These are phyloP conservation scores for Pyrenula aspistea DNA, from an alignment of 495 filamentous ascomycete species.

Conservation along the genomic window DNA sequence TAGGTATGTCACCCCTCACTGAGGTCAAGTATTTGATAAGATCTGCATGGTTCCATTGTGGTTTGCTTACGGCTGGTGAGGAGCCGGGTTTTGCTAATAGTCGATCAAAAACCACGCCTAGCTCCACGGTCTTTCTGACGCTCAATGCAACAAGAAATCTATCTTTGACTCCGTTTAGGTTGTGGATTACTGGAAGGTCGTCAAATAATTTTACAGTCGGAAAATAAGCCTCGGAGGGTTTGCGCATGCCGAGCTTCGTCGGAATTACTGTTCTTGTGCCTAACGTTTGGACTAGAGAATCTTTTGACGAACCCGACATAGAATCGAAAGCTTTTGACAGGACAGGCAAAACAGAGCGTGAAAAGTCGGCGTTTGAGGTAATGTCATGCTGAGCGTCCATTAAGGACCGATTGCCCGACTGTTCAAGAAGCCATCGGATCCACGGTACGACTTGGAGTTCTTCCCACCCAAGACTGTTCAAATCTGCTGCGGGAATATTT, in stretches of 20 bases:
- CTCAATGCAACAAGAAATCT: slow-evolving; percentile 75
- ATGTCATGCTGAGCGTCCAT: slow-evolving; percentile 46
- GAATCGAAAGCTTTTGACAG: slow-evolving; percentile 83
- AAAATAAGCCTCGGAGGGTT: slow-evolving; percentile 82
- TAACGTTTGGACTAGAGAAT: slow-evolving; percentile 48
- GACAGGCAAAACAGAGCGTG: slow-evolving; percentile 63
- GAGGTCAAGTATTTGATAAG: slow-evolving; percentile 88
- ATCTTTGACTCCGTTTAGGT: slow-evolving; percentile 71
- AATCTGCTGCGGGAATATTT: slow-evolving; percentile 40
- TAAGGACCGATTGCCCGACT: slow-evolving; percentile 32
- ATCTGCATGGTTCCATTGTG: slow-evolving; percentile 84
- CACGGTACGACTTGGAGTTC: slow-evolving; percentile 73
- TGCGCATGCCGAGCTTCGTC: slow-evolving; percentile 82
- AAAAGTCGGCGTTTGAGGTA: slow-evolving; percentile 58
- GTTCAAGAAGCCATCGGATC: slow-evolving; percentile 64
- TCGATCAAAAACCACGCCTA: slow-evolving; percentile 84
- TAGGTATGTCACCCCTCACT: slow-evolving; percentile 80
- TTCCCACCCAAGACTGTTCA: slow-evolving; percentile 73
- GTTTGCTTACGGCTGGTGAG: slow-evolving; percentile 24
- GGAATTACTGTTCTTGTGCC: slow-evolving; percentile 67
- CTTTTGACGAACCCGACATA: slow-evolving; percentile 51
- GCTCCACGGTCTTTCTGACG: slow-evolving; percentile 72
- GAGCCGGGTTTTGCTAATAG: slow-evolving; percentile 45
- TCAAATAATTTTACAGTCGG: slow-evolving; percentile 86
- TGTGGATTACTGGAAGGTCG: slow-evolving; percentile 71